Conservation (phyloP, 1,139 yeast genomes). For the Debaryomyces psychrophilus region DNA sequence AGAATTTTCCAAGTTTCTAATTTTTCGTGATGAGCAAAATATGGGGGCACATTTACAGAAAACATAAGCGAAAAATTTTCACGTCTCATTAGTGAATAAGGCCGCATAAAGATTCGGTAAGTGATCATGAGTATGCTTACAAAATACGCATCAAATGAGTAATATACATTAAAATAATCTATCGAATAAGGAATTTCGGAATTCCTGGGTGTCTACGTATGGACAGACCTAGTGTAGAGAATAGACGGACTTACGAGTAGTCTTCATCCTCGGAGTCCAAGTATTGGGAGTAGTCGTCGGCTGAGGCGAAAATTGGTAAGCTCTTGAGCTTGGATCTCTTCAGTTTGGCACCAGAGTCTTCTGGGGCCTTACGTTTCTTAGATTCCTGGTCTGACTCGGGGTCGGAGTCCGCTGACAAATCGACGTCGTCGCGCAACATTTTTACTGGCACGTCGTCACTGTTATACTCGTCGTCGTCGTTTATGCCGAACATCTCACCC, state of each 20-base stretch:
- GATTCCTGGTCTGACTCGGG: constrained; percentile 14
- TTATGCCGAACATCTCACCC: constrained; percentile 32
- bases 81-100: neutral
- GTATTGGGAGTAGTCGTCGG: constrained; percentile 82
- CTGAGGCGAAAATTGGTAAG: constrained; percentile 87
- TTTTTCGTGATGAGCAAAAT: neutral
- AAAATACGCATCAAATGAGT: neutral
- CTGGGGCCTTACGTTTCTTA: constrained; percentile 27
- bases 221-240: neutral
- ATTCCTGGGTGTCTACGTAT: neutral
- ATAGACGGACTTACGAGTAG: constrained; percentile 24
- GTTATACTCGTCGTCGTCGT: constrained; percentile 41
- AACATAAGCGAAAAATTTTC: neutral
- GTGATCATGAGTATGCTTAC: constrained; percentile 1
- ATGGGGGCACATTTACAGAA: neutral
- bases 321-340: constrained; percentile 66
- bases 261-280: constrained; percentile 65
- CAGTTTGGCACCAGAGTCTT: constrained; percentile 31
- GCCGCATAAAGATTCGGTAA: constrained; percentile 2
- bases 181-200: neutral
- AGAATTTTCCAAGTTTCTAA: neutral
- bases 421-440: constrained; percentile 23
- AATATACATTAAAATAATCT: constrained; percentile 2
- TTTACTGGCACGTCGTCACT: constrained; percentile 37
- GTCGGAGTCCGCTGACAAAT: neutral